Conservation (phyloP, 2,329 filamentous ascomycete genomes). For the Plenodomus biglobosus region DNA sequence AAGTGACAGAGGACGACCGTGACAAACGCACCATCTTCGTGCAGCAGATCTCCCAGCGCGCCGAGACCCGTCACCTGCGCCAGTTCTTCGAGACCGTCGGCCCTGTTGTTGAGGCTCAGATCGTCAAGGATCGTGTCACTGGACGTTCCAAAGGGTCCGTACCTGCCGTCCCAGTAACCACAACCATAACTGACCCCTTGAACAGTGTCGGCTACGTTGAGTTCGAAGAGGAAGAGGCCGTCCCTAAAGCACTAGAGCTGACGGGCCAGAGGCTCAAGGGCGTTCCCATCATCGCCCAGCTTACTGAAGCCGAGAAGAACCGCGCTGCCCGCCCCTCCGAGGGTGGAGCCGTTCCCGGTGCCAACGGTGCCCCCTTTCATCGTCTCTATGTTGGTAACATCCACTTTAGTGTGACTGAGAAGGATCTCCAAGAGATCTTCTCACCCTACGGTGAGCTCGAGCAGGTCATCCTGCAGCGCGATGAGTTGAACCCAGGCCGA, state of each 20-base stretch:
- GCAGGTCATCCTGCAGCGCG: conserved; percentile 96
- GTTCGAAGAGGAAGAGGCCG: conserved; percentile 94
- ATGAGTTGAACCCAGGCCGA: conserved; percentile 65
- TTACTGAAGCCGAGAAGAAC: conserved; percentile 99
- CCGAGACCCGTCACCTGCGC: conserved; percentile 89
- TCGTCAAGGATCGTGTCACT: conserved; percentile 96
- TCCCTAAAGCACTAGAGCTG: conserved; percentile 90
- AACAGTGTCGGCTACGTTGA: conserved; percentile 96
- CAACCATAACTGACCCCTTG: background rate
- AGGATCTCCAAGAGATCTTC: conserved; percentile 93
- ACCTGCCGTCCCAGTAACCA: background rate
- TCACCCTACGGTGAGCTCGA: conserved; percentile 97
- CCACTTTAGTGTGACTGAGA: conserved; percentile 98
- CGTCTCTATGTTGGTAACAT: conserved; percentile 99
- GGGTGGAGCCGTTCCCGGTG: conserved; percentile 61
- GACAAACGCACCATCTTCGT: conserved; percentile 97
- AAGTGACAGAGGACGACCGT: conserved; percentile 90
- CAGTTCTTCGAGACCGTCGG: conserved; percentile 95
- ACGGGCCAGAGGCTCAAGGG: conserved; percentile 98
- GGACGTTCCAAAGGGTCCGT: conserved; percentile 94
- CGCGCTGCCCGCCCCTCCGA: conserved; percentile 81
- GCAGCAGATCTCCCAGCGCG: conserved; percentile 91
- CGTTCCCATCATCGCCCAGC: conserved; percentile 97
- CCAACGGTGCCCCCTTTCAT: conserved; percentile 91
- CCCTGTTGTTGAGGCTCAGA: conserved; percentile 94